These are phyloP conservation scores for Chondrostereum purpureum DNA, from an alignment of 1,284 basidiomycete species.

Conservation along the genomic window DNA sequence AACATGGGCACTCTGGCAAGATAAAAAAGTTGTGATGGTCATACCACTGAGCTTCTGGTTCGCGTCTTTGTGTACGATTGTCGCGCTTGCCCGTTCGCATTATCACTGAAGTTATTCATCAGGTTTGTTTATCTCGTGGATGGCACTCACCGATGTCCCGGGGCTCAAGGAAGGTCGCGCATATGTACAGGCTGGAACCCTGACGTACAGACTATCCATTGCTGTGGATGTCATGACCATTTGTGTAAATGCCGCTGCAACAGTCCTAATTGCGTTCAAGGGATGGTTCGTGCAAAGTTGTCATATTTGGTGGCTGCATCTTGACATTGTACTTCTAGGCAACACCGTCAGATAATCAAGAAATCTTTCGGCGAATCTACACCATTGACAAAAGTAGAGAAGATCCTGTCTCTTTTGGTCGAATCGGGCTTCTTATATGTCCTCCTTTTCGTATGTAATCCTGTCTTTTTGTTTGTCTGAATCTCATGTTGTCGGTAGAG, in stretches of 20 bases:
- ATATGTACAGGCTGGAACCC: neutral
- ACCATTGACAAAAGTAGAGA: neutral
- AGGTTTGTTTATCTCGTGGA: neutral
- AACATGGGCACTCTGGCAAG: constrained; percentile 4
- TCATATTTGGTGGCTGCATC: neutral
- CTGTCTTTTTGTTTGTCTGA: neutral
- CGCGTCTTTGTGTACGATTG: constrained; percentile 2
- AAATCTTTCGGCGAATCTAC: constrained; percentile 1
- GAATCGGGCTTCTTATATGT: neutral
- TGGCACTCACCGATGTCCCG: neutral
- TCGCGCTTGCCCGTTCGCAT: neutral
- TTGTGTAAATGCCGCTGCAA: constrained; percentile 1
- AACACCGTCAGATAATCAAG: neutral
- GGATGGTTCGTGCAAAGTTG: constrained; percentile 3
- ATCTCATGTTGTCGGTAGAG: neutral
- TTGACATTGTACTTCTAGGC: neutral
- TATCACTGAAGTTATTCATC: neutral
- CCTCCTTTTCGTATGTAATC: neutral
- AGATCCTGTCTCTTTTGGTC: neutral
- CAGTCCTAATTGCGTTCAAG: constrained; percentile 5
- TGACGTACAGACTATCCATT: neutral
- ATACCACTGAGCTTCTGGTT: constrained; percentile 6
- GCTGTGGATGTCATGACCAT: constrained; percentile 1
- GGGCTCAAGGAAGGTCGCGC: neutral
- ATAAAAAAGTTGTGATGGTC: neutral